These are phyloP conservation scores for Cryphonectria nitschkei DNA, from an alignment of 2,329 filamentous ascomycete species.

Conservation along the genomic window DNA sequence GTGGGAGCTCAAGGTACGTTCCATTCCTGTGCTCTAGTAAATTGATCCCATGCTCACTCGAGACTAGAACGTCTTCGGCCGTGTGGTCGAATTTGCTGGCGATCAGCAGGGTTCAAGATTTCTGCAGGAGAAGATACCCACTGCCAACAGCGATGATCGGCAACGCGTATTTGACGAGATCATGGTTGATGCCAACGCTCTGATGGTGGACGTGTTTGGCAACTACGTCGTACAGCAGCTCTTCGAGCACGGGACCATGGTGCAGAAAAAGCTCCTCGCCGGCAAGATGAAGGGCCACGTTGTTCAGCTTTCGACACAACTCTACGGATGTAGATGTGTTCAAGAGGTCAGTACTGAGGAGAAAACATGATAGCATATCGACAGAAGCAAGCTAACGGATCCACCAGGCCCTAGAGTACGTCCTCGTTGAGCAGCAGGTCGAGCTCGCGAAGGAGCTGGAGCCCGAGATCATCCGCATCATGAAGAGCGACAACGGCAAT, in stretches of 20 bases:
- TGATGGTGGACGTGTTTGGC: slow-evolving; percentile 96
- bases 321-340: slow-evolving; percentile 94
- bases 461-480: slow-evolving; percentile 72
- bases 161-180: slow-evolving; percentile 89
- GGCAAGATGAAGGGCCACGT: slow-evolving; percentile 88
- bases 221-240: slow-evolving; percentile 99
- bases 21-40: not conserved
- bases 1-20: slow-evolving; percentile 74
- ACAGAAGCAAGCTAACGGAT: slow-evolving; percentile 16
- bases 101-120: slow-evolving; percentile 96
- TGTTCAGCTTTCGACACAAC: slow-evolving; percentile 76
- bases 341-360: slow-evolving; percentile 70
- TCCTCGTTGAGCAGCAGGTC: slow-evolving; percentile 89
- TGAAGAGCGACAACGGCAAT: slow-evolving; percentile 90
- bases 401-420: slow-evolving; percentile 79
- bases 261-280: slow-evolving; percentile 86
- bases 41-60: slow-evolving; percentile 27
- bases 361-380: not conserved
- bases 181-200: slow-evolving; percentile 76
- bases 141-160: slow-evolving; percentile 94
- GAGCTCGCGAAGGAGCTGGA: slow-evolving; percentile 83
- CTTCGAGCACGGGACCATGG: slow-evolving; percentile 93
- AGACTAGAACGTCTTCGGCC: slow-evolving; percentile 73
- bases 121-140: slow-evolving; percentile 90
- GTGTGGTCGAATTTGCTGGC: slow-evolving; percentile 92